Evolutionary conservation across 257 asterid species (phyloP).

Genomic region (Solanum paucissectum): DNA sequence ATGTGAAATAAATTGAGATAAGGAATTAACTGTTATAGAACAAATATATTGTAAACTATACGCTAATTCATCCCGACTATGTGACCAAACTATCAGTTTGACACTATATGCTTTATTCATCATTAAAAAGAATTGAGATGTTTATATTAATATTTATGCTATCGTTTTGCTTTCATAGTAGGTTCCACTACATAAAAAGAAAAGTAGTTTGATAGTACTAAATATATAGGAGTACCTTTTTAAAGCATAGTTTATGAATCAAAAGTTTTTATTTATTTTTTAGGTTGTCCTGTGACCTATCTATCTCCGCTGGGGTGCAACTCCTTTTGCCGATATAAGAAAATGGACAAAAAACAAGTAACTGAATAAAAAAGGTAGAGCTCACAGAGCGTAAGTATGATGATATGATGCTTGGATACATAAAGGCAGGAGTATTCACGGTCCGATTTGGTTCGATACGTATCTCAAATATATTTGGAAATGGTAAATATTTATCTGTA

Average conservation of each 20-base stretch:
- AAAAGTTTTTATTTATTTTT: background rate
- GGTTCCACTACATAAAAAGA: background rate
- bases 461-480: background rate
- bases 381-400: background rate
- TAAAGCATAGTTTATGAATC: background rate
- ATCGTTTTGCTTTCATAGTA: background rate
- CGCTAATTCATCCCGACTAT: background rate
- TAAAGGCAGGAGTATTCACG: background rate
- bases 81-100: background rate
- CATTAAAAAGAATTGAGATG: background rate
- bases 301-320: background rate
- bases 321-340: background rate
- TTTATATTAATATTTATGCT: background rate
- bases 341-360: background rate
- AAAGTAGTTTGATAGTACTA: background rate
- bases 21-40: background rate
- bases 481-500: background rate
- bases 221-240: background rate
- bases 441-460: background rate
- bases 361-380: background rate
- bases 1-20: background rate
- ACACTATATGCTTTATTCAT: background rate
- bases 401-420: background rate
- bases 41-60: background rate
- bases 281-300: background rate